Evolutionary conservation across 306 rosid genomes (phyloP), one percentile per base, ranked within the genome.

Genomic region (Ormosia semicastrata): DNA sequence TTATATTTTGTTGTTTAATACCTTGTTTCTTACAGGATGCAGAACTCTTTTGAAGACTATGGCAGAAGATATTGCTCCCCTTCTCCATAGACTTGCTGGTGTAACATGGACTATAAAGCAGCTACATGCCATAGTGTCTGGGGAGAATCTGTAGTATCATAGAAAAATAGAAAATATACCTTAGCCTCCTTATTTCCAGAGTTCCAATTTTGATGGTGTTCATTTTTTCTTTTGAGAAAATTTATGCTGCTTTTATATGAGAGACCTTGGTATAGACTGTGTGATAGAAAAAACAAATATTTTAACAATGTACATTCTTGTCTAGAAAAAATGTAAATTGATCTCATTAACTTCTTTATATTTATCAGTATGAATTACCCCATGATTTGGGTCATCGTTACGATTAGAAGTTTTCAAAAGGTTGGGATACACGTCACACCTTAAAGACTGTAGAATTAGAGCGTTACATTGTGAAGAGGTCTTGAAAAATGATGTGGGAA

Each of bases 101-200:
- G 88, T 81, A 70, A 83, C 94, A 74, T 85, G 95, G 94, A 75
- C 95, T 68, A 93, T 92, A 33, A 83, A 89, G 82, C 81, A 89
- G 76, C 88, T 92, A 39, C 89, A 78, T 70, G 83, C 77, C 66
- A 87, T 86, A 50, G 53, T 90, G 37, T 84, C 82, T 18, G 87
- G 73, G 65, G 77, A 78, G 44, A 88, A 66, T 73, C 58, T 83
- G 69, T 84, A 91, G 85, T 36, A 49, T 70, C 46, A 32, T 67
- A 34, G 36, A 13, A 34, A 85, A 47, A 24, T 63, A 41, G 41
- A 18, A 40, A 82, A 47, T 40, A 33, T 36, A 29, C 66, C 54
- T 43, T 41, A 46, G 60, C 32, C 53, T 79, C 60, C 44, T 36
- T 12, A 36, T 34, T 59, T 70, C 53, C 24, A 0, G 47, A 73